Evolutionary conservation across 2,329 filamentous ascomycete genomes (phyloP), one percentile per base, ranked within the genome.

Genomic region (Plectosphaerella plurivora): DNA sequence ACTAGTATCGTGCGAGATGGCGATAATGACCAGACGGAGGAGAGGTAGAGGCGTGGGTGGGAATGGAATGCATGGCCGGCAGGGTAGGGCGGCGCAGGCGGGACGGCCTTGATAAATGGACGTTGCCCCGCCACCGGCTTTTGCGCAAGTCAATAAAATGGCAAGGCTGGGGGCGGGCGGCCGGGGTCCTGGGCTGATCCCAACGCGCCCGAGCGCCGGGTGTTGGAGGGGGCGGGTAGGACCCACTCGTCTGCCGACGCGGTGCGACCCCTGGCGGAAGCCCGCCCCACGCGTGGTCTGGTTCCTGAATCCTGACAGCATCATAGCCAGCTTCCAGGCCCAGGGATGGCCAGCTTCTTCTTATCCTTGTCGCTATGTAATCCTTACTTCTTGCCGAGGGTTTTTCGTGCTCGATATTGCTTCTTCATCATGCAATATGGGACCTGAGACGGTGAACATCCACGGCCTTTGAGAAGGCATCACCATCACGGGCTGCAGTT

Each of bases 71-170:
- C 46, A 52, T 37, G 33, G 35, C 25, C 36, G 49, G 52, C 52
- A 47, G 7, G 51, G 16, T 16, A 44, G 48, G 35, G 45, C 45
- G 52, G 36, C 7, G 39, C 39, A 20, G 28, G 10, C 9, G 15
- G n/a, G 16, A 14, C 48, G 41, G 37, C 37, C 37, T 61, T 62
- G 72, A 72, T 73, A 73, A 68, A 56, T 60, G 57, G 55, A 62
- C 63, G 74, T 75, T 77, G 73, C 73, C 74, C 73, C 69, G 74
- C 74, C 74, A 77, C 72, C 68, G 52, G 55, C 53, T 63, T 69
- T 68, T 54, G 52, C 44, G 53, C 48, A 53, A 63, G 67, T 69
- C 67, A 70, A 70, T 65, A 69, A 59, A 64, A 59, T 59, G 51
- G 61, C 62, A 62, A 65, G 65, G 67, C 66, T 70, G 67, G 67